Base-by-base conservation (phyloP, 1,284 basidiomycete species). In the Pascua guehoae region DNA sequence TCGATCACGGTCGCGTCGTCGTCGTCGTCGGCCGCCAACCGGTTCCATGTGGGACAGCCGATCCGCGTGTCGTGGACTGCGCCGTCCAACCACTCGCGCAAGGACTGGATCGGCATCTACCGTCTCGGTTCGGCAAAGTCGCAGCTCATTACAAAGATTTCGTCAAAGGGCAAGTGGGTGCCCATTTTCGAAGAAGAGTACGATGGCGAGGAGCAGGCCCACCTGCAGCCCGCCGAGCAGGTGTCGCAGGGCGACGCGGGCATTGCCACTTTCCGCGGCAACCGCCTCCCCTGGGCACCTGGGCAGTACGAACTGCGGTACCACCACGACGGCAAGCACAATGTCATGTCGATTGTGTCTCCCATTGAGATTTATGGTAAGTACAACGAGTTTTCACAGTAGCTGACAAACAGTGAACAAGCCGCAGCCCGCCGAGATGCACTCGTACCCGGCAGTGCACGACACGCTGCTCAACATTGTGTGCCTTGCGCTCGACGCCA, bases 21-120 rank as follows among this genome's bases (percentile, higher is more conserved):
- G 8, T 76, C 75, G 10, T 42, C 60, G 79, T 82, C 48, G 64
- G 77, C 59, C 9, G 58, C 66, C 2, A 65, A 72, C 2, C 82
- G 84, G 9, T 98, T 88, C 82, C 88, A 91, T 72, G 84, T 98
- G 46, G 95, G 95, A 39, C 90, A 98, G 74, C 86, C 89, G 8
- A 93, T 98, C 66, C 81, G 77, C 5, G 82, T 98, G 40, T 83
- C 84, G 45, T 98, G 94, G 94, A 85, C 85, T 52, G 94, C 91
- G 1, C 92, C 95, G 0, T 77, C 81, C 39, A 84, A 86, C 57
- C 95, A 98, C 72, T 95, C 92, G 12, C 83, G 90, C n/a, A 85
- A 87, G 66, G 95, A 98, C 74, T 98, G 95, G 96, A 89, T 98
- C 66, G 96, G 94, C 12, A 84, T 98, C 44, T 97, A 96, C 67